These are phyloP conservation scores for Irpex sp. DNA, from an alignment of 1,284 basidiomycete genomes.

Conservation along the genomic window DNA sequence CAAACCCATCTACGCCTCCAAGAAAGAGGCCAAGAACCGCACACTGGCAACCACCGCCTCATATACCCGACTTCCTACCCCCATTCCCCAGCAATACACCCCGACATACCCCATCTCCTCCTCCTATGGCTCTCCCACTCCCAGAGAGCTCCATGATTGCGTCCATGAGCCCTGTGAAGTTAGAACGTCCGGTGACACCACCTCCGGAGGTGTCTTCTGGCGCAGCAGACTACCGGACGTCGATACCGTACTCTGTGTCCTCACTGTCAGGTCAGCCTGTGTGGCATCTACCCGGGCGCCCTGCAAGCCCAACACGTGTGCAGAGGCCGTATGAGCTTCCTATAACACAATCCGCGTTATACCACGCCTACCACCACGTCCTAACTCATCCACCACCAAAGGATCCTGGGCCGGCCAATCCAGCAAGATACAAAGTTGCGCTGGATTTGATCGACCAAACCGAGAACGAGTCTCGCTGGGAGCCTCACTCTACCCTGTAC, in stretches of 20 bases:
- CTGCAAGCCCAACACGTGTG: constrained; percentile 27
- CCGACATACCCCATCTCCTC: constrained; percentile 28
- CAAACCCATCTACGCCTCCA: constrained; percentile 47
- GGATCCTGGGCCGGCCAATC: constrained; percentile 42
- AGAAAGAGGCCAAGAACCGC: constrained; percentile 53
- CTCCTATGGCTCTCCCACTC: constrained; percentile 31
- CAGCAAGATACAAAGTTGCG: constrained; percentile 63
- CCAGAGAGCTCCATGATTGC: constrained; percentile 26
- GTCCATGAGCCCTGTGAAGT: constrained; percentile 19
- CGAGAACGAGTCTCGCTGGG: constrained; percentile 61
- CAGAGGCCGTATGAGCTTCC: constrained; percentile 30
- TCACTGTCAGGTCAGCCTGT: constrained; percentile 55
- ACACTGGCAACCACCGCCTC: constrained; percentile 55
- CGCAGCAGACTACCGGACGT: constrained; percentile 60
- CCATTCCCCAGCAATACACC: constrained; percentile 53
- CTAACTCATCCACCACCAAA: constrained; percentile 55
- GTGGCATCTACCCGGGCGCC: constrained; percentile 61
- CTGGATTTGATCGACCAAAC: constrained; percentile 58
- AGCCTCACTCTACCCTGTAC: constrained; percentile 60
- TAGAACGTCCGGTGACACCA: constrained; percentile 27
- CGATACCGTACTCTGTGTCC: constrained; percentile 67
- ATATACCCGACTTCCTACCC: constrained; percentile 64
- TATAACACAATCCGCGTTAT: constrained; percentile 56
- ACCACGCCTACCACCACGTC: constrained; percentile 69
- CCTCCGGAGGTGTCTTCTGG: constrained; percentile 43